phyloP scores from a whole-genome alignment of 371 early-diverging fungal species.

The Zychaea mexicana region DNA sequence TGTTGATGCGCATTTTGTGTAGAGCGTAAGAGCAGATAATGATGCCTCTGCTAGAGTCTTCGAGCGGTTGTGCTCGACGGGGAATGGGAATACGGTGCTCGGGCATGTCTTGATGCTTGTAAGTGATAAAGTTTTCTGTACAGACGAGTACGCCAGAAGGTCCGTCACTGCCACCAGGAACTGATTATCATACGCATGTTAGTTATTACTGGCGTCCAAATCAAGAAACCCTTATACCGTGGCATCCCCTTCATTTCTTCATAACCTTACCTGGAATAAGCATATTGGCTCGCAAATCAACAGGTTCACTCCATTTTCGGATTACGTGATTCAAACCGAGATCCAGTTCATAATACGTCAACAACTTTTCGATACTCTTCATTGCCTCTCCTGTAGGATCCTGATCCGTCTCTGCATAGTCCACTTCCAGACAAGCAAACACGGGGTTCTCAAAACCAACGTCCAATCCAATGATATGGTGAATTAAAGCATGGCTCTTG shows the following conservation, averaged over 20 bases:
- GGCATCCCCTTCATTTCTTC: not conserved
- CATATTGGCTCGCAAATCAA: constrained; percentile 78
- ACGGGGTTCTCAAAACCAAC: constrained; percentile 98
- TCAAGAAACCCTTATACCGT: not conserved
- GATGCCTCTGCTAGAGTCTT: constrained; percentile 65
- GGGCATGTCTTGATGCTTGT: constrained; percentile 75
- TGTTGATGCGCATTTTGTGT: constrained; percentile 86
- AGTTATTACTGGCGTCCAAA: not conserved
- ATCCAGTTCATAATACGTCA: constrained; percentile 97
- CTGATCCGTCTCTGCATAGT: constrained; percentile 84
- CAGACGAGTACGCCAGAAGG: constrained; percentile 97
- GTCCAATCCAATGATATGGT: constrained; percentile 86
- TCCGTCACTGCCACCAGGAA: constrained; percentile 94
- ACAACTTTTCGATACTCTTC: constrained; percentile 73
- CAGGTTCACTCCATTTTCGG: constrained; percentile 88
- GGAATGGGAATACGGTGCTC: constrained; percentile 85
- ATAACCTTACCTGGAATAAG: constrained; percentile 83
- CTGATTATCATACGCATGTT: constrained; percentile 23
- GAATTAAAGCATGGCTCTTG: constrained; percentile 77
- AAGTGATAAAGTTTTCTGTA: constrained; percentile 87
- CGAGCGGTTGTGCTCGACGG: constrained; percentile 74
- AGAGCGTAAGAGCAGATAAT: constrained; percentile 85
- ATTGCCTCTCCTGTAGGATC: constrained; percentile 82
- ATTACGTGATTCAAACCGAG: constrained; percentile 98
- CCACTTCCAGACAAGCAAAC: constrained; percentile 92